Base-by-base conservation (phyloP, 208 protist species). In the Leishmania arabica region DNA sequence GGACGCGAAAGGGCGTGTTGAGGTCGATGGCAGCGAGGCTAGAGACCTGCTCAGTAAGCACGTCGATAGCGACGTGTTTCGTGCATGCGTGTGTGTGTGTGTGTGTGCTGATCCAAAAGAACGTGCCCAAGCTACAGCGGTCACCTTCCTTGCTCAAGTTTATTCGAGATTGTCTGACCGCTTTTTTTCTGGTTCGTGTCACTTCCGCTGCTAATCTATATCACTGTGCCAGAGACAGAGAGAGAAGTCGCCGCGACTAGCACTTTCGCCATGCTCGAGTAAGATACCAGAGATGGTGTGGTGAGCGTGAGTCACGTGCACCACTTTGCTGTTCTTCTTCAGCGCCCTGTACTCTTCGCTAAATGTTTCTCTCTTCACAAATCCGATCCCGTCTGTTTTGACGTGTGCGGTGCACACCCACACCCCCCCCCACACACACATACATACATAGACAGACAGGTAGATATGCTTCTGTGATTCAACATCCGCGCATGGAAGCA, bases 361-460 rank as follows among this genome's bases (percentile, higher is more conserved):
- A 15, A 13, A 34, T 58, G 69, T 69, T 56, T 79, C 71, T 64
- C 68, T 84, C 42, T 15, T 53, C 49, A 53, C 49, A 53, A 17
- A 53, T 53, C 17, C 0, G 11, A 53, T 15, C 49, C 8, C 13
- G 15, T 53, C 49, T 7, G 49, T 53, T 53, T 53, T 17, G 15
- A 53, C 15, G 1, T 53, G 11, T 53, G 15, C 49, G 0, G 13
- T 53, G 49, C 49, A 53, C 9, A 15, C 49, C 49, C 9, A 11
- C 15, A 53, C 15, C 5, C 11, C 15, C 15, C 5, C 11, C 15
- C 15, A 53, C 49, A 53, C 15, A 53, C 0, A 53, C 15, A 7
- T 53, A 53, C 13, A 53, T 19, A 17, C 13, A 53, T 1, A 53
- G 1, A 17, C 13, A 53, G 49, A 19, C 0, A 53, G 49, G 17